Percentiles rank a stretch among this genome's conserved stretches.
phyloP scores from a whole-genome alignment of 176 grass and related monocot genomes.

The Eragrostis nindensis region DNA sequence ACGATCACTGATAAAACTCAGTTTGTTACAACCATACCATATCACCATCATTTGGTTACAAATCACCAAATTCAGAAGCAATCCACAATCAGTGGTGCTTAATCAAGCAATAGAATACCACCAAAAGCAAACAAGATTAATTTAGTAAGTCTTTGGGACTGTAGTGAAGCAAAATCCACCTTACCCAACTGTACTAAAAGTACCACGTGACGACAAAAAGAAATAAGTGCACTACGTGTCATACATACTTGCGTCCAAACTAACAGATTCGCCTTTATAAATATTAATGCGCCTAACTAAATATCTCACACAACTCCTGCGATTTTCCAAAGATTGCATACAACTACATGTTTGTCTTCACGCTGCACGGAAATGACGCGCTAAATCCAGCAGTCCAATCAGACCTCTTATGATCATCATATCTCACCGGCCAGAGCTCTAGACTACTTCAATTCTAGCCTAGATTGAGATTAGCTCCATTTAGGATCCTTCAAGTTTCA shows the following conservation, averaged over 20 bases:
- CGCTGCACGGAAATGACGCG: slow-evolving; percentile 9
- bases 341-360: background rate
- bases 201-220: background rate
- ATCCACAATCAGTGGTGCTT: background rate
- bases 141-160: background rate
- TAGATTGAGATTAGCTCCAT: background rate
- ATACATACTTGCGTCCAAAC: background rate
- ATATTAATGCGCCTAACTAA: background rate
- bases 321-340: background rate
- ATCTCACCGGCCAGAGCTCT: background rate
- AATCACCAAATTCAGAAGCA: slow-evolving; percentile 10
- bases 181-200: background rate
- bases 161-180: background rate
- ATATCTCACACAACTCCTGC: background rate
- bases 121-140: background rate
- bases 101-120: slow-evolving; percentile 17
- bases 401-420: background rate
- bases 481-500: background rate
- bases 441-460: background rate
- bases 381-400: slow-evolving; percentile 24
- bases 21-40: background rate
- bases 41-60: background rate
- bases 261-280: background rate
- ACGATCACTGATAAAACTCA: background rate
- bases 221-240: background rate